A percentile compares a stretch with the other conserved stretches of the same genome.
Evolutionary conservation across 768 basidiomycete species (phyloP).

Genomic region (Kwoniella dejecticola): DNA sequence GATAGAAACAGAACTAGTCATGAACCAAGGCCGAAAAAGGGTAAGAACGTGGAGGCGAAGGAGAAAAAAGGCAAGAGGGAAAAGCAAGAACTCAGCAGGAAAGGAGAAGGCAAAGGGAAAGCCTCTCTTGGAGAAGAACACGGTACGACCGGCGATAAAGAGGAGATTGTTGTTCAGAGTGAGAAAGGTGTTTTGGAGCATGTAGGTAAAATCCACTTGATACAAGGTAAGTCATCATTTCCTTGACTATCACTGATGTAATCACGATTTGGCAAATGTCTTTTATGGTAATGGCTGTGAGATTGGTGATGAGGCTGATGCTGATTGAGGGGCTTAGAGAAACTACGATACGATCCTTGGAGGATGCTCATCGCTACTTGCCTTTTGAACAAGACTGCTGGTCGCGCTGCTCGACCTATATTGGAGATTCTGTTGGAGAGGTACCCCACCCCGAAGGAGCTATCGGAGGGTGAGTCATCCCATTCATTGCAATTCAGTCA

Average conservation of each 20-base stretch:
- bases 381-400: slow-evolving; percentile 71
- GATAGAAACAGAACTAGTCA: background rate
- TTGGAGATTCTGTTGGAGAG: slow-evolving; percentile 64
- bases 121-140: too few relatives aligned
- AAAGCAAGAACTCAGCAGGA: background rate
- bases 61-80: background rate
- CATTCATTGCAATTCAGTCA: too few relatives aligned
- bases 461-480: slow-evolving; percentile 63
- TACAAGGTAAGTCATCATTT: slow-evolving; percentile 37
- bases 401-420: slow-evolving; percentile 66
- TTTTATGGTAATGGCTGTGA: too few relatives aligned
- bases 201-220: slow-evolving; percentile 40
- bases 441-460: slow-evolving; percentile 65
- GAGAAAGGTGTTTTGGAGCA: slow-evolving; percentile 24
- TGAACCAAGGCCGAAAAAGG: slow-evolving; percentile 4
- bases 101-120: background rate
- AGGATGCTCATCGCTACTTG: slow-evolving; percentile 69
- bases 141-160: background rate
- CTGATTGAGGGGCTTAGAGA: slow-evolving; percentile 27
- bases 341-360: slow-evolving; percentile 61
- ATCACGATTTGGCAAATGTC: too few relatives aligned
- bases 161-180: slow-evolving; percentile 8
- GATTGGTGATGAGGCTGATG: too few relatives aligned
- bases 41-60: background rate
- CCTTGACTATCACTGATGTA: background rate